Conservation (phyloP, 768 basidiomycete genomes). For the Paxillus ammoniavirescens region DNA sequence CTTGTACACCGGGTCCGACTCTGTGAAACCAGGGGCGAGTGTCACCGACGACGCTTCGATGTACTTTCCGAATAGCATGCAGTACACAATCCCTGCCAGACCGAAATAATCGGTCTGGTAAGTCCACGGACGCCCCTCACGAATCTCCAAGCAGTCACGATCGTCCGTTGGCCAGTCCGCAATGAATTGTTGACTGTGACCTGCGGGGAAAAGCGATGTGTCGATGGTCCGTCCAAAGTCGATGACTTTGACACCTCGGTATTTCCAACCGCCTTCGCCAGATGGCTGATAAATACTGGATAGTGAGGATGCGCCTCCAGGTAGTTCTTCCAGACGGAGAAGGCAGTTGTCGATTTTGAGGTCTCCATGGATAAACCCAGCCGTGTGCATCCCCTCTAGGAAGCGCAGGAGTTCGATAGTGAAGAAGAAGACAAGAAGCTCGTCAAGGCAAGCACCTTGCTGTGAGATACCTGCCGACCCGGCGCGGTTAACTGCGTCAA, state of each 20-base stretch:
- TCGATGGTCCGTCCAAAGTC: slow-evolving; percentile 98
- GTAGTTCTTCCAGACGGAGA: slow-evolving; percentile 84
- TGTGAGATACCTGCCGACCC: slow-evolving; percentile 71
- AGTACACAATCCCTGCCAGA: slow-evolving; percentile 91
- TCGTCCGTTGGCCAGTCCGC: slow-evolving; percentile 90
- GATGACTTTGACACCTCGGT: slow-evolving; percentile 89
- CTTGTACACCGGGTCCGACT: slow-evolving; percentile 46
- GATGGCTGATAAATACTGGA: slow-evolving; percentile 70
- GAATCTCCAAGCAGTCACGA: slow-evolving; percentile 89
- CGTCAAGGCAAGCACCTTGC: slow-evolving; percentile 82
- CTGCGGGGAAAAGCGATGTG: slow-evolving; percentile 69
- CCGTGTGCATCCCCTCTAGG: slow-evolving; percentile 76
- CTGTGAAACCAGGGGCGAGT: slow-evolving; percentile 31
- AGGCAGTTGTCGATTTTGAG: slow-evolving; percentile 99
- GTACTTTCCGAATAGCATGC: slow-evolving; percentile 96
- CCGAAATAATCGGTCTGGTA: slow-evolving; percentile 97
- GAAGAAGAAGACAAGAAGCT: slow-evolving; percentile 94
- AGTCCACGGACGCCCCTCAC: slow-evolving; percentile 83
- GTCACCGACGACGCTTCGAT: slow-evolving; percentile 70
- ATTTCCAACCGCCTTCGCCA: slow-evolving; percentile 81
- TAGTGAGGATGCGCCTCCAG: slow-evolving; percentile 69
- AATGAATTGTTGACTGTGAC: slow-evolving; percentile 67
- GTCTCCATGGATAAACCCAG: slow-evolving; percentile 95
- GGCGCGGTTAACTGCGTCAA: slow-evolving; percentile 89
- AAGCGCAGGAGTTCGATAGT: slow-evolving; percentile 83